Evolutionary conservation across 2,329 filamentous ascomycete genomes (phyloP), one percentile per base, ranked within the genome.

Genomic region (Acarospora socialis): DNA sequence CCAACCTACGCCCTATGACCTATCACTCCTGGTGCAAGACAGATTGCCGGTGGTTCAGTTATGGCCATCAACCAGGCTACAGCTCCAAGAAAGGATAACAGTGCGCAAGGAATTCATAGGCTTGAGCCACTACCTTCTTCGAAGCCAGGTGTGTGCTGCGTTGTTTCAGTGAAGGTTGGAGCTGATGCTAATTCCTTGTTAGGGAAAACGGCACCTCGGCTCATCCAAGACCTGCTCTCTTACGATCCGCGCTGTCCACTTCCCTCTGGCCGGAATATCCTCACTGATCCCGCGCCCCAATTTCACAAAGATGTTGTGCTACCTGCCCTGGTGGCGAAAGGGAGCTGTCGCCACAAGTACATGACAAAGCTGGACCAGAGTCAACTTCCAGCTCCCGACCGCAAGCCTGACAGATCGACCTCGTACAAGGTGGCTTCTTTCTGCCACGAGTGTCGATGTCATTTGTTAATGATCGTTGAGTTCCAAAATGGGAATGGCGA

Each of bases 391-490:
- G 45, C 34, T 12, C 49, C 54, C 7, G 61, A 65, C 34, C 47
- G 53, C 18, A 46, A 51, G 19, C 49, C 56, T 21, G 49, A 54
- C 36, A 41, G 42, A 19, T 37, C 49, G 5, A 61, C 62, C 3
- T 47, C 60, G 28, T 73, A 68, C 47, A 70, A 64, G 42, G 58
- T 77, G 17, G 66, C 73, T 10, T 63, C 72, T 3, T 63, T 72
- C 41, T 81, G 77, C 51, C 54, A 60, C 34, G 60, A 58, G 37
- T 81, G 77, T 48, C 66, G 70, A 31, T 62, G 63, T 45, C 75
- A 81, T 51, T 55, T 78, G 25, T 63, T 73, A 41, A 48, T 81
- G 14, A 54, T 56, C 7, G 60, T 76, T 20, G 61, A 66, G 37
- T 70, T 68, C 42, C 56, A 55, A 8, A 48, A 56, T n/a, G 50